Evolutionary conservation across 1,284 basidiomycete genomes (phyloP), one percentile per base, ranked within the genome.

Genomic region (Fistulina hepatica): DNA sequence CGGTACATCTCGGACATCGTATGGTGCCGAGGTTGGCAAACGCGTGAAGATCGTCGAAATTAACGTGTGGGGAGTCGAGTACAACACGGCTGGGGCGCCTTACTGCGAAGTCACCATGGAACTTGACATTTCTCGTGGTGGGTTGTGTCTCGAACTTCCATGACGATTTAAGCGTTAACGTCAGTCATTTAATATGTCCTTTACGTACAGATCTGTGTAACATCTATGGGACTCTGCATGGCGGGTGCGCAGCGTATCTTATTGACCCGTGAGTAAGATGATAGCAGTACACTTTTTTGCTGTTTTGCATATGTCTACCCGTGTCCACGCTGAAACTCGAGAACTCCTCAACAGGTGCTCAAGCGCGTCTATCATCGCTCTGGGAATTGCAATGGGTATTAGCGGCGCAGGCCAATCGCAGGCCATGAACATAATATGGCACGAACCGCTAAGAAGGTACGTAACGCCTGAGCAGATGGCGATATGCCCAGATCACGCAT

Each of bases 241-340:
- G 71, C 12, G 71, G 61, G 3, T 72, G 69, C 40, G 50, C 58
- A 5, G 58, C 63, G 1, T 58, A 64, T 39, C 43, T 73, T 30
- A 58, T 73, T 39, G 69, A 71, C 48, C 58, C 62, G 69, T 69
- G 28, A 24, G 65, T 50, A 16, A n/a, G n/a, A n/a, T n/a, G n/a
- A n/a, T n/a, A n/a, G n/a, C n/a, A n/a, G n/a, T n/a, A n/a, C 10
- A 20, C 32, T 35, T 21, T 26, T 33, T 26, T 4, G 11, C 21
- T 21, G 7, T 16, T 37, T 37, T 5, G 6, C 27, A 10, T 26
- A 8, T 15, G 15, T 22, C 26, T 20, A 16, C 23, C 3, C 17
- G n/a, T 16, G 3, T 16, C 10, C 3, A 15, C 15, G 28, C 15
- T 6, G 28, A 19, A 8, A 31, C 2, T 21, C 6, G 16, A 4